Evolutionary conservation across 371 early-diverging fungal species (phyloP).

Genomic region (Sporodiniella umbellata): DNA sequence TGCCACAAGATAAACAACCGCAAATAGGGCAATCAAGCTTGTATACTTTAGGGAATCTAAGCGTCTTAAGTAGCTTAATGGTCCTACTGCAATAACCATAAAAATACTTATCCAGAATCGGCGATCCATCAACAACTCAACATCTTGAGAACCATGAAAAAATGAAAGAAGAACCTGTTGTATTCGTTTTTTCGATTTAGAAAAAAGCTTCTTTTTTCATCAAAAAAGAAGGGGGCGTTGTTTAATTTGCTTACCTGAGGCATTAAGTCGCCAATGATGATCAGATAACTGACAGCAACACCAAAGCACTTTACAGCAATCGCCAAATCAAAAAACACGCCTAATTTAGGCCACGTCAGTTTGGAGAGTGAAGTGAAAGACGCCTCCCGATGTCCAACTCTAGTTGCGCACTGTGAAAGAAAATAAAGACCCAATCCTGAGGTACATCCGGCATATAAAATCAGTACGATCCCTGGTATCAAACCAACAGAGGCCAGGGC

Average conservation of each 20-base stretch:
- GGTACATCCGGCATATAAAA: slow-evolving; percentile 71
- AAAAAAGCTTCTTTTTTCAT: too few relatives aligned
- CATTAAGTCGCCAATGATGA: slow-evolving; percentile 95
- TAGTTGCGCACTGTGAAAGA: slow-evolving; percentile 70
- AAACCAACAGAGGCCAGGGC: slow-evolving; percentile 88
- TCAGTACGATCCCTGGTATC: slow-evolving; percentile 75
- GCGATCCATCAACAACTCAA: slow-evolving; percentile 49
- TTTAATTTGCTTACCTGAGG: slow-evolving; percentile 55
- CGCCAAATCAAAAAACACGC: slow-evolving; percentile 91
- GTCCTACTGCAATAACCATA: slow-evolving; percentile 65
- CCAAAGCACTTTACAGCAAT: slow-evolving; percentile 99
- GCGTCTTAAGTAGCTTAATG: slow-evolving; percentile 78
- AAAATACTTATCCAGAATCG: slow-evolving; percentile 86
- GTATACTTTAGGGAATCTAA: slow-evolving; percentile 96
- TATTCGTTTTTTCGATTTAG: too few relatives aligned
- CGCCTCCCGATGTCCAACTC: slow-evolving; percentile 71
- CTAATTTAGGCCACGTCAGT: slow-evolving; percentile 89
- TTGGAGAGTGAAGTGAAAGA: slow-evolving; percentile 90
- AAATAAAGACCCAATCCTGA: slow-evolving; percentile 86
- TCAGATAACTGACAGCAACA: slow-evolving; percentile 97
- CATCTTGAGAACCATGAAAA: slow-evolving; percentile 17
- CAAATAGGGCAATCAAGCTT: slow-evolving; percentile 85
- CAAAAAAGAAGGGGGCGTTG: not conserved
- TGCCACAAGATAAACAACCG: slow-evolving; percentile 86
- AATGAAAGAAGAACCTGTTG: slow-evolving; percentile 34